Base-by-base conservation (phyloP, 225 moss, liverwort and hornwort genomes). In the Pseudoscleropodium purum region DNA sequence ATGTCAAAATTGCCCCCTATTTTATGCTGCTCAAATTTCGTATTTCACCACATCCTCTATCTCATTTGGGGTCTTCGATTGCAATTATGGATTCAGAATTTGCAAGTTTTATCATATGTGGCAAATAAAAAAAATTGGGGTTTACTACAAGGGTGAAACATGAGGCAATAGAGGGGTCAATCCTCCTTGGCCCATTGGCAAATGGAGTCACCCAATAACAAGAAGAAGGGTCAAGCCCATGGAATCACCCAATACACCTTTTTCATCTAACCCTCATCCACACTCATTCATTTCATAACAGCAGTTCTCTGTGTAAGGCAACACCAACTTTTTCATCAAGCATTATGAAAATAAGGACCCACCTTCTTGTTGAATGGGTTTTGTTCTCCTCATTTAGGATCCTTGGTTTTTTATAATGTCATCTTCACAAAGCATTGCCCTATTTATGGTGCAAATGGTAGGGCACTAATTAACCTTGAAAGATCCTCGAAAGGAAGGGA, bases 321-420 rank as follows among this genome's bases (percentile, higher is more conserved):
- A 30, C 0, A 1, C 9, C 5, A 0, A 2, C 31, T 31, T 45
- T 75, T 7, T 47, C 18, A 18, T 18, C 0, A 2, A 2, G 11
- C 31, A 11, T 19, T 13, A 19, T 7, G 0, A 8, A 47, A 75
- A 31, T 2, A 31, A 31, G 11, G 47, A 25, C 15, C 72, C 8
- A 47, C 47, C 14, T 70, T 25, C 5, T 25, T 2, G 1, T 30
- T 10, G 9, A 47, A 8, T 47, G 45, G 30, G 4, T 18, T 45
- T 45, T 6, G 6, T 0, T 6, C 10, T 29, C 27, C 0, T 73
- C 2, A 3, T 43, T 13, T 2, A 3, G 0, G 3, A 16, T 11
- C 18, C 15, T 47, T 47, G 9, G 10, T 74, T 47, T 47, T 47
- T 3, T 0, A 1, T 4, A 18, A 47, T 75, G 18, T 30, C 4